A percentile compares a stretch with the other conserved stretches of the same genome.
Conservation (phyloP, 495 filamentous ascomycete species). For the Sordaria brevicollis region DNA sequence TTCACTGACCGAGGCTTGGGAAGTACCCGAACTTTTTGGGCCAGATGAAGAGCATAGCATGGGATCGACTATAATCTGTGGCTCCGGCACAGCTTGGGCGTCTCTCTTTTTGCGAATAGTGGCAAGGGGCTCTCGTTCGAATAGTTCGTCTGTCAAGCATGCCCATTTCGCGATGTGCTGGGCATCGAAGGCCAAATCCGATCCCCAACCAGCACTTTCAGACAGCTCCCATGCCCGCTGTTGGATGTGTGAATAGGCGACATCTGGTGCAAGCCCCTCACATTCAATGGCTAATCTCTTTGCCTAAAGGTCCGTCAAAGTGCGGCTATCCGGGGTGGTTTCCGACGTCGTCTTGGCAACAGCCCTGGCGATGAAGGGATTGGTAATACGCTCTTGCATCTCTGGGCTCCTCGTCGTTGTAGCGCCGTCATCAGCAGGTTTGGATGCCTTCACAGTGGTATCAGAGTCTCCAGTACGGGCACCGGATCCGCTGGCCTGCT, state of each 20-base stretch:
- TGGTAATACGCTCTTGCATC: conserved; percentile 27
- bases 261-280: background rate
- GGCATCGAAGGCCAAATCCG: background rate
- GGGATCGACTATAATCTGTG: background rate
- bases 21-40: background rate
- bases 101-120: background rate
- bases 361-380: background rate
- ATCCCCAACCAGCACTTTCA: background rate
- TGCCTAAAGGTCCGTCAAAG: background rate
- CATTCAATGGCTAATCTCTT: background rate
- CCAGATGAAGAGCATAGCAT: background rate
- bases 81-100: background rate
- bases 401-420: conserved; percentile 16
- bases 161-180: background rate
- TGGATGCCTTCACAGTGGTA: background rate
- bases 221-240: background rate
- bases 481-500: background rate
- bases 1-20: background rate
- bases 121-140: background rate
- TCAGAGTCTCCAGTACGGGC: background rate
- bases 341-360: background rate
- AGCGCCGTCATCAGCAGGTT: background rate
- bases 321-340: background rate
- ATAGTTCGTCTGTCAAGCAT: background rate
- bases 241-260: background rate